Evolutionary conservation across 2,329 filamentous ascomycete species (phyloP).

Genomic region (Fusarium sp.): DNA sequence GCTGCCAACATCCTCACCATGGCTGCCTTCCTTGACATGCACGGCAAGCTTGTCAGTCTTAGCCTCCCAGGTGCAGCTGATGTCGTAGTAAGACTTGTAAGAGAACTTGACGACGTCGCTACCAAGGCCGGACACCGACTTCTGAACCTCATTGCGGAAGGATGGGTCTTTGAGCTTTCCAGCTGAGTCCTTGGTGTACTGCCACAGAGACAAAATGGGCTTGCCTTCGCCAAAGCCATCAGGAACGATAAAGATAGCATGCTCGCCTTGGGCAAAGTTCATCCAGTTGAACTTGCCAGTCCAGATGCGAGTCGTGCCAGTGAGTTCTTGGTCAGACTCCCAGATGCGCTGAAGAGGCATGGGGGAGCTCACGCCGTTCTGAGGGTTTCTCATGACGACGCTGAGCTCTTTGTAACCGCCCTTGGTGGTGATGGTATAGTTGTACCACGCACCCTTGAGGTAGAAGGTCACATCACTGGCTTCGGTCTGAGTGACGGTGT

Average conservation of each 20-base stretch:
- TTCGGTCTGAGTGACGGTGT: slow-evolving; percentile 12
- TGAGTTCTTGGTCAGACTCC: slow-evolving; percentile 13
- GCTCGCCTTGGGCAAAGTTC: slow-evolving; percentile 17
- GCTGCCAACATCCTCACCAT: slow-evolving; percentile 2
- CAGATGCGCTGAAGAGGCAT: slow-evolving; percentile 31
- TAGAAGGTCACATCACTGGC: slow-evolving; percentile 18
- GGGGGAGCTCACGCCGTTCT: neutral
- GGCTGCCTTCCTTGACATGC: neutral
- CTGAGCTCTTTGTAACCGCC: slow-evolving; percentile 26
- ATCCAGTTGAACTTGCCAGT: slow-evolving; percentile 38
- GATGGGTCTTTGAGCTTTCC: slow-evolving; percentile 12
- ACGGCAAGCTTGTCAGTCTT: slow-evolving; percentile 23
- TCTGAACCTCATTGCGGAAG: slow-evolving; percentile 15
- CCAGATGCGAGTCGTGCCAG: slow-evolving; percentile 23
- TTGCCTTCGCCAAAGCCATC: slow-evolving; percentile 37
- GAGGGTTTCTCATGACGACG: slow-evolving; percentile 25
- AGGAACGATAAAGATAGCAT: slow-evolving; percentile 31
- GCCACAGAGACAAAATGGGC: slow-evolving; percentile 33
- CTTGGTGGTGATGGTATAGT: slow-evolving; percentile 22
- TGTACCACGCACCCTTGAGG: slow-evolving; percentile 19
- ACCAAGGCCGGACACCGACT: neutral
- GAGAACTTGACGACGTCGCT: slow-evolving; percentile 17
- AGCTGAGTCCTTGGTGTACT: slow-evolving; percentile 15
- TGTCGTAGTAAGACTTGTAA: slow-evolving; percentile 21
- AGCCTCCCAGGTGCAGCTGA: slow-evolving; percentile 28